A percentile compares a stretch with the other conserved stretches of the same genome.
Evolutionary conservation across 768 basidiomycete species (phyloP).

Genomic region (Aureoboletus auriporus): DNA sequence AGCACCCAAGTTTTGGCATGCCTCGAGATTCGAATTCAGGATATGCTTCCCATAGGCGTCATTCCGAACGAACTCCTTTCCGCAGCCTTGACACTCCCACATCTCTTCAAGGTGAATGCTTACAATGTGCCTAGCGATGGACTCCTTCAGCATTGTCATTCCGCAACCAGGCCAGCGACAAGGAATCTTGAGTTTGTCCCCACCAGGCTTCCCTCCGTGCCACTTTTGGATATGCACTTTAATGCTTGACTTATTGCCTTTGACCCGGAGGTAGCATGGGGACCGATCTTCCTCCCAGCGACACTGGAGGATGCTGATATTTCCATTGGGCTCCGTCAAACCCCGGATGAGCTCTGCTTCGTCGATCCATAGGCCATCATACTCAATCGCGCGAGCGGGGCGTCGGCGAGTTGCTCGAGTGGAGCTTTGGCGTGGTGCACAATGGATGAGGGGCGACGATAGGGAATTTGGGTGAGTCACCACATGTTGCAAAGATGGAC

Average conservation of each 20-base stretch:
- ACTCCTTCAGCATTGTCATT: constrained; percentile 20
- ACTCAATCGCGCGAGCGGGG: constrained; percentile 3
- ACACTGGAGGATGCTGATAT: constrained; percentile 7
- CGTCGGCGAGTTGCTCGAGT: neutral
- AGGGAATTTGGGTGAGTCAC: no score
- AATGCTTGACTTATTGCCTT: constrained; percentile 11
- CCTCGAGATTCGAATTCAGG: neutral
- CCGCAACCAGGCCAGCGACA: constrained; percentile 16
- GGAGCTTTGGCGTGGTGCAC: no score
- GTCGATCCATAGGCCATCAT: constrained; percentile 7
- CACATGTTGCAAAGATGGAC: no score
- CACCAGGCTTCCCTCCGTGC: constrained; percentile 8
- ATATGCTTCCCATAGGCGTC: constrained; percentile 11
- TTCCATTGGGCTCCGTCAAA: neutral
- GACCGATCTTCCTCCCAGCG: constrained; percentile 9
- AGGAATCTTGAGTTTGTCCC: constrained; percentile 3
- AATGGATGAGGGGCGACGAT: no score
- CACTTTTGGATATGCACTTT: constrained; percentile 15
- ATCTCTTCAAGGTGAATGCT: constrained; percentile 11
- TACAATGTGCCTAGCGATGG: constrained; percentile 4
- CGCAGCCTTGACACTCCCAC: constrained; percentile 12
- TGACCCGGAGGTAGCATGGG: constrained; percentile 13
- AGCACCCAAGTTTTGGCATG: constrained; percentile 5
- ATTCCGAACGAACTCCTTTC: constrained; percentile 6
- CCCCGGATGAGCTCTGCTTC: constrained; percentile 7